phyloP scores from a whole-genome alignment of 139 green algal species.

The Volvox africanus region DNA sequence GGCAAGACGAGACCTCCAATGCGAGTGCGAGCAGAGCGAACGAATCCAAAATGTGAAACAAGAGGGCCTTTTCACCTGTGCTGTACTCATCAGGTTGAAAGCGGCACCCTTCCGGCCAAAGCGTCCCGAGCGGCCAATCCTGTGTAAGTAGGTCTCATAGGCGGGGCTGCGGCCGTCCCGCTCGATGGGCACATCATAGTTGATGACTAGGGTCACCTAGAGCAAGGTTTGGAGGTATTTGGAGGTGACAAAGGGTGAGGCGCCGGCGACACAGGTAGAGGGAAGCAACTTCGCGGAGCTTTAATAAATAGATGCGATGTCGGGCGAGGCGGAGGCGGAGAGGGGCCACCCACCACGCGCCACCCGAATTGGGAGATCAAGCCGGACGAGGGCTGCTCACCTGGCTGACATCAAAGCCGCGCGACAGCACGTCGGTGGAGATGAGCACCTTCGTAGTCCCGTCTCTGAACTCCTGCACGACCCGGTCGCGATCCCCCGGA shows the following conservation, averaged over 20 bases:
- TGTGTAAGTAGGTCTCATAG: slow-evolving; percentile 99
- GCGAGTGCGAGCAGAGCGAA: no score
- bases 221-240: not conserved
- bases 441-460: slow-evolving; percentile 97
- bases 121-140: slow-evolving; percentile 94
- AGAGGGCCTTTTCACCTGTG: not conserved
- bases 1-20: no score
- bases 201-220: slow-evolving; percentile 98
- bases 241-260: not conserved
- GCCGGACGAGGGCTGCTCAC: no score
- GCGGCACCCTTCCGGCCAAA: slow-evolving; percentile 97
- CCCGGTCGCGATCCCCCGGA: slow-evolving; percentile 84
- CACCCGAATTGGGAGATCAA: no score
- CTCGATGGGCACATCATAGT: slow-evolving; percentile 96
- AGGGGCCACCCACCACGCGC: not conserved
- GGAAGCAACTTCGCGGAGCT: no score
- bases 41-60: no score
- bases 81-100: slow-evolving; percentile 89
- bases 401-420: slow-evolving; percentile 97
- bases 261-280: no score
- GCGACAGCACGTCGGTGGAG: slow-evolving; percentile 94
- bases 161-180: slow-evolving; percentile 81
- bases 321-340: no score
- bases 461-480: slow-evolving; percentile 94
- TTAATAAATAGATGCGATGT: no score